A percentile compares a stretch with the other conserved stretches of the same genome.
Evolutionary conservation across 202 grass and related monocot species (phyloP).

Genomic region (Elaeis oleifera): DNA sequence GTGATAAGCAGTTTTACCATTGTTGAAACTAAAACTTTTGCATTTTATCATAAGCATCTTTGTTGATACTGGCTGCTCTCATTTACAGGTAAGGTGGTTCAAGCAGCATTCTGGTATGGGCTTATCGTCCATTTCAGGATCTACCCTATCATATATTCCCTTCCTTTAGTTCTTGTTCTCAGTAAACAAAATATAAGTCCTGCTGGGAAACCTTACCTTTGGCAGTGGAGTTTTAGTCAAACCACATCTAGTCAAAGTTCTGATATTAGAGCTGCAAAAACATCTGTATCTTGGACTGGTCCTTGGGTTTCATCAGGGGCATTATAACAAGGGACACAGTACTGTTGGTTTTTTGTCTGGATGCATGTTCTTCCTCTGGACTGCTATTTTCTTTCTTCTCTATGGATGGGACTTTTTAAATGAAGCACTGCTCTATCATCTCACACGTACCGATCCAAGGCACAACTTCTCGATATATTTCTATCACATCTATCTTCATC

Average conservation of each 20-base stretch:
- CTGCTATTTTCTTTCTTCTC: constrained; percentile 63
- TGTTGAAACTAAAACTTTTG: not conserved
- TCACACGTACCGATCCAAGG: constrained; percentile 83
- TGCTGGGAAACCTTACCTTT: constrained; percentile 38
- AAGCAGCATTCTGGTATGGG: constrained; percentile 88
- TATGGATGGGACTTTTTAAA: constrained; percentile 96
- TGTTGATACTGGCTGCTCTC: constrained; percentile 21
- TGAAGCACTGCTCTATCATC: constrained; percentile 88
- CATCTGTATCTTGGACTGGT: constrained; percentile 14
- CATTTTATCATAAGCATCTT: constrained; percentile 2
- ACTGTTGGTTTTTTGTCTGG: constrained; percentile 58
- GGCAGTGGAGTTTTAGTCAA: constrained; percentile 41
- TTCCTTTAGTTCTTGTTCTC: constrained; percentile 74
- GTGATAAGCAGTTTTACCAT: too few relatives aligned
- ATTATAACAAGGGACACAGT: constrained; percentile 52
- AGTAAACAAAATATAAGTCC: constrained; percentile 36
- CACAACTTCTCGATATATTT: constrained; percentile 98
- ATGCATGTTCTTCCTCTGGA: constrained; percentile 66
- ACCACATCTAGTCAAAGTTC: constrained; percentile 11
- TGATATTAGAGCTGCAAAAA: constrained; percentile 18
- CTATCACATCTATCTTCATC: constrained; percentile 87
- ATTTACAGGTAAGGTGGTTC: constrained; percentile 63
- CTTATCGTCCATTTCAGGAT: constrained; percentile 91
- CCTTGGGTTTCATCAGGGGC: constrained; percentile 31
- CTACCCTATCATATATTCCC: constrained; percentile 85